phyloP scores from a whole-genome alignment of 176 grass and related monocot genomes.

The Oryza australiensis region DNA sequence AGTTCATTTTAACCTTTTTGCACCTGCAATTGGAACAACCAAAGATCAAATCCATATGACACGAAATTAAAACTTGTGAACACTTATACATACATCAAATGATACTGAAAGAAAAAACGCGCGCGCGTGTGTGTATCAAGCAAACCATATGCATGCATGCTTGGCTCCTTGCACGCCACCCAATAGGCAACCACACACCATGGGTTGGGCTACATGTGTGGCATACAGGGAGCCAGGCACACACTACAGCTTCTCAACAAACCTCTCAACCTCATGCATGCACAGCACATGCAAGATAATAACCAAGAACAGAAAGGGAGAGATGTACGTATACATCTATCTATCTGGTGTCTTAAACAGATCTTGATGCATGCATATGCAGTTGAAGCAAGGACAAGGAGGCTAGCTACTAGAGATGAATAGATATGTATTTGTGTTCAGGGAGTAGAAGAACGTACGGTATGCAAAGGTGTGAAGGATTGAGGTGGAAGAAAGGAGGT shows the following conservation, averaged over 20 bases:
- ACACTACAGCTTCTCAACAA: conserved; percentile 24
- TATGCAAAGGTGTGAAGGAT: conserved; percentile 6
- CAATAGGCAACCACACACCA: conserved; percentile 66
- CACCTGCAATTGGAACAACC: conserved; percentile 8
- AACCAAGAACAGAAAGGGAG: conserved; percentile 1
- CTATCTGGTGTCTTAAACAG: too few species aligned
- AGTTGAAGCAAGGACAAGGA: too few species aligned
- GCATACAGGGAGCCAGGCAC: conserved; percentile 99
- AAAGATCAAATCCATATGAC: too few species aligned
- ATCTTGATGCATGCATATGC: conserved; percentile 11
- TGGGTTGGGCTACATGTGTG: conserved; percentile 91
- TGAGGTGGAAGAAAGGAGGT: conserved; percentile 43
- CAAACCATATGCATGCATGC: conserved; percentile 62
- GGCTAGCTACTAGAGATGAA: too few species aligned
- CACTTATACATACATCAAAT: too few species aligned
- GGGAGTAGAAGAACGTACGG: too few species aligned
- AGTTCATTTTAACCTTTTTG: too few species aligned
- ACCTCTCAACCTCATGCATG: too few species aligned
- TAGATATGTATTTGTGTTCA: too few species aligned
- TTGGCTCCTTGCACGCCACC: conserved; percentile 99
- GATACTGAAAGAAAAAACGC: too few species aligned
- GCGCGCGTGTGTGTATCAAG: too few species aligned
- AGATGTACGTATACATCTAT: not conserved
- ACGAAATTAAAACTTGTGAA: too few species aligned
- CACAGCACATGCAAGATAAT: not conserved